These are phyloP conservation scores for Aechmea fasciata DNA, from an alignment of 176 grass and related monocot species.

Conservation along the genomic window DNA sequence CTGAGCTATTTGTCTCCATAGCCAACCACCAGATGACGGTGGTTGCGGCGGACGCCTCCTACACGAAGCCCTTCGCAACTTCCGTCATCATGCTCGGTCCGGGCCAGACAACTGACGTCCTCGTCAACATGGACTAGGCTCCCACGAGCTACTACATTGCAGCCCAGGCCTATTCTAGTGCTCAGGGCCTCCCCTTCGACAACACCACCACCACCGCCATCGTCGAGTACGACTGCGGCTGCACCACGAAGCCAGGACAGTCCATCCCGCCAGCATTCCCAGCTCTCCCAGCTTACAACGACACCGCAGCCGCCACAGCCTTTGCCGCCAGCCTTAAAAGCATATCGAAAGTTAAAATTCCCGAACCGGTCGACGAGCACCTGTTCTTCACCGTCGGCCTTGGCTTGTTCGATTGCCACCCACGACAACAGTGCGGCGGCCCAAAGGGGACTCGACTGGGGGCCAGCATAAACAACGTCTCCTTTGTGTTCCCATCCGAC, in stretches of 20 bases:
- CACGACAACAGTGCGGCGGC: conserved; percentile 28
- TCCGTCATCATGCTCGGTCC: conserved; percentile 63
- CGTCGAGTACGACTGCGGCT: conserved; percentile 75
- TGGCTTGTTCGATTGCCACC: conserved; percentile 41
- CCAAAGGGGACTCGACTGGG: conserved; percentile 61
- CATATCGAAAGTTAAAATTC: conserved; percentile 34
- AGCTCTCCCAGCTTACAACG: conserved; percentile 60
- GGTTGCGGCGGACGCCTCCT: conserved; percentile 52
- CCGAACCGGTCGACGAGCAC: conserved; percentile 44
- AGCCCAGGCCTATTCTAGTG: conserved; percentile 36
- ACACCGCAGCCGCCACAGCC: conserved; percentile 39
- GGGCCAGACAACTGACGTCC: conserved; percentile 76
- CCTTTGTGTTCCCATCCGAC: conserved; percentile 49
- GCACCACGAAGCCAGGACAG: conserved; percentile 21
- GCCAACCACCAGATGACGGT: conserved; percentile 70
- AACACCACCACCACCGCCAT: conserved; percentile 76
- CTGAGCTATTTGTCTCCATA: conserved; percentile 68
- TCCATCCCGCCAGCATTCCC: conserved; percentile 35
- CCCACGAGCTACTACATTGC: conserved; percentile 64
- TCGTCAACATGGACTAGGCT: conserved; percentile 63
- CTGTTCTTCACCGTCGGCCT: conserved; percentile 71
- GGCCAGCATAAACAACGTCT: conserved; percentile 86
- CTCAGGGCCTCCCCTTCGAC: conserved; percentile 42
- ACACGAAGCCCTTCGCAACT: conserved; percentile 62
- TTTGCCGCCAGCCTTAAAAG: conserved; percentile 47